Evolutionary conservation across 1,139 yeast genomes (phyloP).

Genomic region (Pichia sp.): DNA sequence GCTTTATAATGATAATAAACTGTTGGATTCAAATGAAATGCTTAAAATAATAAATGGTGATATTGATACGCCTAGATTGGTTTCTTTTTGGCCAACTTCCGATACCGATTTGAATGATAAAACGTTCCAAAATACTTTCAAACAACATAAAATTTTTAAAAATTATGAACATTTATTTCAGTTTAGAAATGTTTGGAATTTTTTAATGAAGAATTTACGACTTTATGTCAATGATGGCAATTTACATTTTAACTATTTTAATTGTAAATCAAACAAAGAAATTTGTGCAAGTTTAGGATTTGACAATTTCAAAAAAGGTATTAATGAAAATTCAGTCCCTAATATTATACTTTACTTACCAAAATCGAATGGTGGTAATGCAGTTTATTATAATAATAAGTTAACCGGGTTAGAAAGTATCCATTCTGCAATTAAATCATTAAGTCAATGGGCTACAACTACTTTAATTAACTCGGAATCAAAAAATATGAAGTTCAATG

Average conservation of each 20-base stretch:
- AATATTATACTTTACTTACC: slow-evolving; percentile 36
- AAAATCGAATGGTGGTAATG: slow-evolving; percentile 33
- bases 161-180: slow-evolving; percentile 45
- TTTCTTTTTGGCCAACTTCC: slow-evolving; percentile 60
- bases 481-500: slow-evolving; percentile 35
- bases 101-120: slow-evolving; percentile 36
- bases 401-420: neutral
- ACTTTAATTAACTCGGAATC: slow-evolving; percentile 31
- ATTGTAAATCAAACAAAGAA: slow-evolving; percentile 43
- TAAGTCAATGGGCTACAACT: slow-evolving; percentile 35
- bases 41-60: slow-evolving; percentile 44
- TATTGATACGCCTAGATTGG: slow-evolving; percentile 41
- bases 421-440: slow-evolving; percentile 21
- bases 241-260: slow-evolving; percentile 42
- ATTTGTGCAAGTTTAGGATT: slow-evolving; percentile 50
- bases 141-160: slow-evolving; percentile 34
- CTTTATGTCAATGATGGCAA: slow-evolving; percentile 34
- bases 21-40: slow-evolving; percentile 32
- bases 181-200: slow-evolving; percentile 51
- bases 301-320: slow-evolving; percentile 23
- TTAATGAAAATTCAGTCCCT: slow-evolving; percentile 15
- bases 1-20: slow-evolving; percentile 3
- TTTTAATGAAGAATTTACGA: slow-evolving; percentile 43
- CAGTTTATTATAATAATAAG: slow-evolving; percentile 26
- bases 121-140: slow-evolving; percentile 29